Evolutionary conservation across 352 stramenopile species (phyloP), one percentile per base, ranked within the genome.

Genomic region (Pythium periplocum): DNA sequence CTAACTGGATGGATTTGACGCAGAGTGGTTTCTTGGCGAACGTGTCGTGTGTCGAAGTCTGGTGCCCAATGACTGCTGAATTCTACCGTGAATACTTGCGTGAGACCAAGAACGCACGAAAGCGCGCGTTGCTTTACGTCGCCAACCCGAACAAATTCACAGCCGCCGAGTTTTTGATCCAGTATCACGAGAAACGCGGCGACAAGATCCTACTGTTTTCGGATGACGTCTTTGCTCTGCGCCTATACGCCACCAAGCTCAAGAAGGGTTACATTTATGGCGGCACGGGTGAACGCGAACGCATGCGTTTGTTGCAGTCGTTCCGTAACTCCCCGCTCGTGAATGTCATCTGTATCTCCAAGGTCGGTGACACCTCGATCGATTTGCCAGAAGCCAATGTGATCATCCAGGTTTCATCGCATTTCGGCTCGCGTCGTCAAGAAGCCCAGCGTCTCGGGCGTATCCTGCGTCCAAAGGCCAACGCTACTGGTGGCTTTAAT

Each of bases 1-100:
- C 97, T 33, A 99, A 99, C 71, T 99, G 97, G 97, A 99, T 99
- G 96, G 96, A 99, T 75, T 73, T 99, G 7, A 99, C 97, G 33
- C 87, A 96, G 47, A 93, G 92, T 44, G 95, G 97, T 3, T 99
- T 98, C 67, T 62, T 99, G 41, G 96, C 97, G 31, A 98, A 98
- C 64, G 96, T 99, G 6, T 93, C 93, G 56, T 99, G 97, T 58
- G 90, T 98, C 2, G 97, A 99, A 73, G 91, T 99, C 9, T 99
- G 97, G 97, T 99, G 97, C 61, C 94, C 96, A 40, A 99, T 99
- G 97, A 95, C 95, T 9, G 88, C 87, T 26, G 90, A 97, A 34
- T 99, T 99, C 62, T 99, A 99, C 78, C 88, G 78, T 32, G 82
- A 93, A 60, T 93, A 93, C 54, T 48, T 93, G 53, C 89, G 83